Evolutionary conservation across 495 filamentous ascomycete genomes (phyloP), one percentile per base, ranked within the genome.

Genomic region (Tuber melanosporum): DNA sequence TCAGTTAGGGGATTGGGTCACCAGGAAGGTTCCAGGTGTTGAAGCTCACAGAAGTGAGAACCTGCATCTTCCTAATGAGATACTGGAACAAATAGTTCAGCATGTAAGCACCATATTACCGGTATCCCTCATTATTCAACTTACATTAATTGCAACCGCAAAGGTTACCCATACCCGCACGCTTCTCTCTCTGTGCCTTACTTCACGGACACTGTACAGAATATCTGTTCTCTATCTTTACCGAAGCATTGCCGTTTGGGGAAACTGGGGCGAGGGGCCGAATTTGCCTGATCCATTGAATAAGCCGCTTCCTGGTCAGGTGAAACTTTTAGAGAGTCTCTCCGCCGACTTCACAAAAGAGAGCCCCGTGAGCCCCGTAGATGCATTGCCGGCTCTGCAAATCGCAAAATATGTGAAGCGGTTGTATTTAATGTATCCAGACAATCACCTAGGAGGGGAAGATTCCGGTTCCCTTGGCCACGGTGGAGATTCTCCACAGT

Each of bases 81-180:
- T 66, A 66, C 26, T 66, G 15, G 57, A 66, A n/a, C 57, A 66
- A 66, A 66, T 66, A 66, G 32, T 32, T 17, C 57, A 66, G 6
- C 57, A 66, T 66, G 57, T 66, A 20, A 10, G 57, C 32, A 14
- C 26, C 10, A 7, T 17, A 17, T 66, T 66, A 32, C 32, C 32
- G 1, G 32, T 32, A 32, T 66, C 57, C 26, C 57, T 6, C 26
- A 66, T 66, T 66, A 12, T 32, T 12, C n/a, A 32, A 15, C 57
- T 32, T 12, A 8, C n/a, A 66, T 66, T 66, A 17, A 17, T 66
- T 32, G 57, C n/a, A 66, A 66, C 57, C 3, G 4, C n/a, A 66
- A 32, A 66, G 57, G 57, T 66, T 66, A 66, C 57, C 57, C 57
- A 66, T 66, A 66, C 57, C 12, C 57, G 57, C n/a, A 66, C 57